Evolutionary conservation across 495 filamentous ascomycete genomes (phyloP).

Genomic region (Penicillium parvum): DNA sequence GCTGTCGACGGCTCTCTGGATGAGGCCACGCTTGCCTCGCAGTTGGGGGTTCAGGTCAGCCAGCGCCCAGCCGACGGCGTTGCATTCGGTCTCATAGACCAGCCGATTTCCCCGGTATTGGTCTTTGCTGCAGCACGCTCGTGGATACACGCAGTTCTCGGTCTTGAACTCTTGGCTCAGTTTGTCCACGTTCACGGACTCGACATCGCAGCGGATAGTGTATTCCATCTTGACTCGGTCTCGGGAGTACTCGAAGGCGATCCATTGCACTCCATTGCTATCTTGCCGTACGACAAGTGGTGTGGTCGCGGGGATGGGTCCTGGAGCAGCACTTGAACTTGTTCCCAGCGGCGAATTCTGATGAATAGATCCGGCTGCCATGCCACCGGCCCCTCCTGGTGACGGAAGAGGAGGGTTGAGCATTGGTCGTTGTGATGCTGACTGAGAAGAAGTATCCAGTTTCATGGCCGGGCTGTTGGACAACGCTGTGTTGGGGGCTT

Average conservation of each 20-base stretch:
- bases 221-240: conserved; percentile 99
- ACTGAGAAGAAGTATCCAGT: conserved; percentile 45
- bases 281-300: conserved; percentile 93
- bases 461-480: conserved; percentile 36
- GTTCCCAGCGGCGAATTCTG: conserved; percentile 39
- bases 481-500: conserved; percentile 36
- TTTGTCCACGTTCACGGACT: conserved; percentile 87
- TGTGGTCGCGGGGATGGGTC: conserved; percentile 96
- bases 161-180: conserved; percentile 87
- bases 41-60: conserved; percentile 88
- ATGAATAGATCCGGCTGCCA: conserved; percentile 50
- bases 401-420: conserved; percentile 41
- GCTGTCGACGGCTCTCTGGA: conserved; percentile 95
- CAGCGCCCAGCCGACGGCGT: conserved; percentile 94
- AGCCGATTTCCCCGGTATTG: conserved; percentile 93
- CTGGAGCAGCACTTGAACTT: conserved; percentile 91
- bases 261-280: conserved; percentile 97
- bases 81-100: conserved; percentile 97
- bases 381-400: conserved; percentile 46
- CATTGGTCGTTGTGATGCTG: conserved; percentile 36
- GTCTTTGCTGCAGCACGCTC: conserved; percentile 92
- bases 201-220: conserved; percentile 95
- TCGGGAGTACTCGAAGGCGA: conserved; percentile 95
- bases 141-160: conserved; percentile 96
- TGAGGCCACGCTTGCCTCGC: conserved; percentile 88